phyloP scores from a whole-genome alignment of 1,284 basidiomycete genomes.

The Marasmius sp. region DNA sequence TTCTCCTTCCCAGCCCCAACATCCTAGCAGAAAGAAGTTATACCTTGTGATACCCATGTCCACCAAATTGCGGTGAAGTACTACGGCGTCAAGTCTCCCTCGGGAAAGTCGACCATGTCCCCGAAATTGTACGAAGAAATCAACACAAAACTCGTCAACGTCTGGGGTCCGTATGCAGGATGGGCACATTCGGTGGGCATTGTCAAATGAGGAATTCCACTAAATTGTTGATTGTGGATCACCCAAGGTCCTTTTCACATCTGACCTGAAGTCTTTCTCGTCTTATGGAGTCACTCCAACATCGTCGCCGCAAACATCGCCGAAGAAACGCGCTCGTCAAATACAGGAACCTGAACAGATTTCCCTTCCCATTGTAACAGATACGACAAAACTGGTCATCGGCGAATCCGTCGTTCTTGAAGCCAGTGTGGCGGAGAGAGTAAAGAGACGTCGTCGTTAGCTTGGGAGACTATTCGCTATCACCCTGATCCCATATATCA shows the following conservation, averaged over 20 bases:
- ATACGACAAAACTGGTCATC: constrained; percentile 4
- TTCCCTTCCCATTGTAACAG: constrained; percentile 2
- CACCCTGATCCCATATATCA: neutral
- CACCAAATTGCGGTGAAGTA: constrained; percentile 84
- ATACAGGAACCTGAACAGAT: neutral
- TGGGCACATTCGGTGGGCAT: constrained; percentile 85
- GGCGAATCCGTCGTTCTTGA: neutral
- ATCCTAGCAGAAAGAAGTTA: constrained; percentile 62
- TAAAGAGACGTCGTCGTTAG: constrained; percentile 25
- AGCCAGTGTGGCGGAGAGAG: constrained; percentile 24
- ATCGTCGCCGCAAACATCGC: constrained; percentile 22
- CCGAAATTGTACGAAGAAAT: constrained; percentile 80
- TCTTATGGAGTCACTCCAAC: constrained; percentile 33
- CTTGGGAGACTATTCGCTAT: neutral
- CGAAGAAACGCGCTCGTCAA: constrained; percentile 19
- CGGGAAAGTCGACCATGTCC: constrained; percentile 69
- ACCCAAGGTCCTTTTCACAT: constrained; percentile 56
- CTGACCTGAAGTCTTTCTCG: constrained; percentile 53
- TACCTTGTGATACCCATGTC: constrained; percentile 94
- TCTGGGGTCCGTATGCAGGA: constrained; percentile 87
- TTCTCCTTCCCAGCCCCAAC: constrained; percentile 7
- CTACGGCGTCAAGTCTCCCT: constrained; percentile 67
- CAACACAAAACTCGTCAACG: constrained; percentile 57
- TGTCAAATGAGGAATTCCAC: neutral
- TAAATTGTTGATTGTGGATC: neutral